These are phyloP conservation scores for Camellia oleifera DNA, from an alignment of 179 eudicot species.

Conservation along the genomic window DNA sequence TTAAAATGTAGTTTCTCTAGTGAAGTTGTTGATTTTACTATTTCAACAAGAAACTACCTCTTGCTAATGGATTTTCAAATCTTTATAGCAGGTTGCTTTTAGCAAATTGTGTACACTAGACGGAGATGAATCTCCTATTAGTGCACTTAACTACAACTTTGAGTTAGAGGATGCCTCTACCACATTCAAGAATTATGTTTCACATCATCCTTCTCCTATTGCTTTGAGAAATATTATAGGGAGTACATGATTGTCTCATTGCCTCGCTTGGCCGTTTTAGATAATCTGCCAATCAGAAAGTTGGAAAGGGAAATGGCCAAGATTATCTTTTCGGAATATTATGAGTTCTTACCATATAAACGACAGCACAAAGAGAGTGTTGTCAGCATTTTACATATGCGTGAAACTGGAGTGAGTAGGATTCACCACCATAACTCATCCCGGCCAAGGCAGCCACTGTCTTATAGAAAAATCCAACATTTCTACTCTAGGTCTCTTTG, in stretches of 20 bases:
- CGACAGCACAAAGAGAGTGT: conserved; percentile 40
- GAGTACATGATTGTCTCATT: conserved; percentile 52
- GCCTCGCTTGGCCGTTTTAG: conserved; percentile 46
- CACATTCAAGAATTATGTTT: conserved; percentile 29
- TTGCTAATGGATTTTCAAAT: background rate
- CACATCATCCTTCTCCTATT: conserved; percentile 70
- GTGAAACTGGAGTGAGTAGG: conserved; percentile 43
- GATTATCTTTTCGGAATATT: conserved; percentile 38
- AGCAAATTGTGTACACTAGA: conserved; percentile 16
- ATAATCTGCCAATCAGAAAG: conserved; percentile 41
- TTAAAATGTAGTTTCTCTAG: background rate
- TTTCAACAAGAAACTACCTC: background rate
- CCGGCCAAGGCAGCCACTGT: conserved; percentile 22
- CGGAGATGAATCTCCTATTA: conserved; percentile 12
- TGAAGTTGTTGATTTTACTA: background rate
- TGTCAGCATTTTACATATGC: conserved; percentile 44
- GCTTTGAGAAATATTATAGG: conserved; percentile 64
- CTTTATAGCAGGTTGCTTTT: conserved; percentile 17
- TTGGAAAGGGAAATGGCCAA: conserved; percentile 49
- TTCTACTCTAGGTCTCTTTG: conserved; percentile 58
- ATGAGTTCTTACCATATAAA: conserved; percentile 67
- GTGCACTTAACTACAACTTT: conserved; percentile 11
- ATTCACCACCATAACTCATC: conserved; percentile 14
- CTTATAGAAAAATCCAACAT: conserved; percentile 30
- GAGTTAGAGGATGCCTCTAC: background rate